Evolutionary conservation across 2,329 filamentous ascomycete genomes (phyloP).

Genomic region (Exophiala bonariae): DNA sequence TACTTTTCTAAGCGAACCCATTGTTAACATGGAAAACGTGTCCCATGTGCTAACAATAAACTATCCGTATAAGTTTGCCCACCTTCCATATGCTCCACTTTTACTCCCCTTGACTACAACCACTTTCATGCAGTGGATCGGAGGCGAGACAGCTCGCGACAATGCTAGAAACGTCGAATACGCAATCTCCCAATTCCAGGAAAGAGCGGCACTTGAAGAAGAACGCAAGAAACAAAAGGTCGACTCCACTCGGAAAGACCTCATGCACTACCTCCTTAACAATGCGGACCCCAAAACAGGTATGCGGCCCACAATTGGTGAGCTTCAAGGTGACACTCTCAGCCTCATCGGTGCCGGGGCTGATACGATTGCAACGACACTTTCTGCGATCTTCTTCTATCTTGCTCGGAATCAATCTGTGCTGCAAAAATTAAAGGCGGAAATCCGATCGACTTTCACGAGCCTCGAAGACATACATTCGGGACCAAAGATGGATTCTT

Average conservation of each 20-base stretch:
- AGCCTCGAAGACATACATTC: constrained; percentile 40
- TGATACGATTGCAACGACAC: constrained; percentile 69
- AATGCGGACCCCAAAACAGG: constrained; percentile 72
- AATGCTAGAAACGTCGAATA: constrained; percentile 14
- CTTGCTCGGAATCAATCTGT: constrained; percentile 36
- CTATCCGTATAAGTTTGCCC: constrained; percentile 16
- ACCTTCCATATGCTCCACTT: constrained; percentile 14
- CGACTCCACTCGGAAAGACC: constrained; percentile 68
- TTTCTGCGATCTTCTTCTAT: constrained; percentile 44
- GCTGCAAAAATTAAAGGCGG: constrained; percentile 32
- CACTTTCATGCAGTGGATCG: constrained; percentile 22
- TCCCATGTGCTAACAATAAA: constrained; percentile 3
- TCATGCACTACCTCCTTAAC: constrained; percentile 73
- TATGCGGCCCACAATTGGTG: constrained; percentile 62
- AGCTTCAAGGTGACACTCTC: constrained; percentile 71
- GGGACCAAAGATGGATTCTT: constrained; percentile 38
- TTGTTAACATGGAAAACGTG: no score
- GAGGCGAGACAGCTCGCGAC: constrained; percentile 24
- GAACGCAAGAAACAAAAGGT: constrained; percentile 52
- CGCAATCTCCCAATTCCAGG: constrained; percentile 5
- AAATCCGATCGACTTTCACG: constrained; percentile 36
- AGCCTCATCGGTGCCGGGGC: constrained; percentile 71
- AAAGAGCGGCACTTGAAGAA: constrained; percentile 5
- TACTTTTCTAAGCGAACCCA: no score
- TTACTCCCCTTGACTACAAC: constrained; percentile 19